phyloP scores from a whole-genome alignment of 768 basidiomycete species.

The Phaeotremella fagi region DNA sequence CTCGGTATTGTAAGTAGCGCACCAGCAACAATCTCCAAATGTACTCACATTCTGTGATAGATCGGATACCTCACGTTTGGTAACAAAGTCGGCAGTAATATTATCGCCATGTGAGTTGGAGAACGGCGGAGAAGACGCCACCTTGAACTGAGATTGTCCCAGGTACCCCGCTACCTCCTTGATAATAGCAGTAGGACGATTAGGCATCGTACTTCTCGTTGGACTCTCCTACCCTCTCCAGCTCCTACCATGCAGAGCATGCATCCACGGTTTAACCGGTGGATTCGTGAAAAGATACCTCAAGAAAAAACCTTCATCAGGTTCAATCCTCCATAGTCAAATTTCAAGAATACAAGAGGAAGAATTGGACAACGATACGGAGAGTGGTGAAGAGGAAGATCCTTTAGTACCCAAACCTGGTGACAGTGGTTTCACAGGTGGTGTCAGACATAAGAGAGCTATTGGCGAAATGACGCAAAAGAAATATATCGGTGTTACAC shows the following conservation, averaged over 20 bases:
- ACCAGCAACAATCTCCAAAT: not conserved
- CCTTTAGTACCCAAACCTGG: slow-evolving; percentile 26
- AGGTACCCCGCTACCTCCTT: slow-evolving; percentile 61
- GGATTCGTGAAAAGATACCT: slow-evolving; percentile 20
- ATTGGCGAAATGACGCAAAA: slow-evolving; percentile 28
- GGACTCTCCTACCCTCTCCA: slow-evolving; percentile 92
- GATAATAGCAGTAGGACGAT: slow-evolving; percentile 85
- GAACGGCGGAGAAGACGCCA: slow-evolving; percentile 51
- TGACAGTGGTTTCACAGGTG: slow-evolving; percentile 12
- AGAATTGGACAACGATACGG: slow-evolving; percentile 38
- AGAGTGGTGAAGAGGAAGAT: slow-evolving; percentile 34
- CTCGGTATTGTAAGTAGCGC: slow-evolving; percentile 30
- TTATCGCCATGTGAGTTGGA: slow-evolving; percentile 77
- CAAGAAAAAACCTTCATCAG: slow-evolving; percentile 5
- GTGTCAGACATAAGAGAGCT: not conserved
- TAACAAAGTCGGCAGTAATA: slow-evolving; percentile 80
- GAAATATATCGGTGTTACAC: slow-evolving; percentile 35
- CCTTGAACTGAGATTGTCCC: slow-evolving; percentile 1
- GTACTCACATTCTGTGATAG: slow-evolving; percentile 54
- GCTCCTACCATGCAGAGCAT: slow-evolving; percentile 86
- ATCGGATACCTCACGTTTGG: slow-evolving; percentile 89
- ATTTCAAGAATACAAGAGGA: slow-evolving; percentile 4
- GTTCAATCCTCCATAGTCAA: not conserved
- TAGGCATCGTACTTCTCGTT: slow-evolving; percentile 86
- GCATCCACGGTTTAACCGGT: slow-evolving; percentile 60